Evolutionary conservation across 176 grass and related monocot species (phyloP).

Genomic region (Phoenix dactylifera): DNA sequence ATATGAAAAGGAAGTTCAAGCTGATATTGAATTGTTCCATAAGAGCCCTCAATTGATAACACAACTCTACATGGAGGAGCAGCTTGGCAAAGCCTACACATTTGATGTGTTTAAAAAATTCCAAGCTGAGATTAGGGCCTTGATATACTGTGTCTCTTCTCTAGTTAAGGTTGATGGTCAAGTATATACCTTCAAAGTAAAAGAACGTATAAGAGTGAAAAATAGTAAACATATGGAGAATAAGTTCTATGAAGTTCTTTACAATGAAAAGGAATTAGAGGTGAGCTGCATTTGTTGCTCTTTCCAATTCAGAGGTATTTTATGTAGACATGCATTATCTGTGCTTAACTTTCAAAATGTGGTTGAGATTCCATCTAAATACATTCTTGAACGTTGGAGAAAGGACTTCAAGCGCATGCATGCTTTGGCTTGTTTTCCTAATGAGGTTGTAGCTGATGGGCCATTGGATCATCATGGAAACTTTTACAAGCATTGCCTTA

Average conservation of each 20-base stretch:
- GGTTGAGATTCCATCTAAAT: constrained; percentile 8
- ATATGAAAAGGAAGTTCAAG: constrained; percentile 10
- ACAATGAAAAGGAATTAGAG: constrained; percentile 1
- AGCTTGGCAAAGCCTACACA: constrained; percentile 10
- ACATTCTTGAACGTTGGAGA: constrained; percentile 8
- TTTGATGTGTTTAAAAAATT: background rate
- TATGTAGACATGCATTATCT: constrained; percentile 14
- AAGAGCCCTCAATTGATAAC: constrained; percentile 9
- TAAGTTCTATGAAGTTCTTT: constrained; percentile 6
- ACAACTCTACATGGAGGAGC: constrained; percentile 12
- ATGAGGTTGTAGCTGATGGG: constrained; percentile 2
- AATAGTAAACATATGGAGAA: constrained; percentile 2
- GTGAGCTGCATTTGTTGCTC: constrained; percentile 11
- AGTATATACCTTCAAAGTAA: constrained; percentile 3
- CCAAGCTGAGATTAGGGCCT: constrained; percentile 10
- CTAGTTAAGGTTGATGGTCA: background rate
- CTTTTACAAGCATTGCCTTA: constrained; percentile 5
- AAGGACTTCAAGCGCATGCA: constrained; percentile 6
- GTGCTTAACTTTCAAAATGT: constrained; percentile 8
- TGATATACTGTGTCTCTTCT: constrained; percentile 9
- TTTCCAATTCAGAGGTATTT: constrained; percentile 7
- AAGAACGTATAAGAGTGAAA: constrained; percentile 7
- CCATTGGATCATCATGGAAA: background rate
- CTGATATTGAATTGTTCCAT: background rate
- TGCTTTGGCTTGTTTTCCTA: constrained; percentile 7